Percentiles rank a stretch among this genome's conserved stretches.
These are phyloP conservation scores for Fusarium verrucosum DNA, from an alignment of 2,329 filamentous ascomycete species.

Conservation along the genomic window DNA sequence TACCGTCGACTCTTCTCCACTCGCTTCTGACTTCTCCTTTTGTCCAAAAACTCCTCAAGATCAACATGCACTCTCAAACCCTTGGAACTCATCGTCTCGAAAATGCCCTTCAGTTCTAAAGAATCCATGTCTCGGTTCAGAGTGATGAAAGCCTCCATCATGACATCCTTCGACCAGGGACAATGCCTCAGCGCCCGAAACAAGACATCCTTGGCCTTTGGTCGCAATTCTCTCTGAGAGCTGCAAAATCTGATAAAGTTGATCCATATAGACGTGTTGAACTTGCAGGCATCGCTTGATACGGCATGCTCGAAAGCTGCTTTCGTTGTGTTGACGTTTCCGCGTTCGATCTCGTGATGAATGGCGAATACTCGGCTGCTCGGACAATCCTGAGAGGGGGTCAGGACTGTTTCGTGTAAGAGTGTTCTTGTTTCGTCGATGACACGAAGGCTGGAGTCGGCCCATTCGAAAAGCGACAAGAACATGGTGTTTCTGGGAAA, in stretches of 20 bases:
- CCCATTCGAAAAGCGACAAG: conserved; percentile 75
- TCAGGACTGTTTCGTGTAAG: conserved; percentile 63
- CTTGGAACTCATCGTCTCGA: conserved; percentile 58
- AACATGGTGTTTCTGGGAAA: conserved; percentile 84
- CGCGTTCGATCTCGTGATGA: conserved; percentile 58
- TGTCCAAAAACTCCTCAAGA: conserved; percentile 58
- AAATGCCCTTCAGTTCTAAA: conserved; percentile 60
- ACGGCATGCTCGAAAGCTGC: conserved; percentile 64
- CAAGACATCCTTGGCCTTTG: conserved; percentile 58
- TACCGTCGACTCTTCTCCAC: conserved; percentile 6
- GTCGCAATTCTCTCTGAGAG: conserved; percentile 49
- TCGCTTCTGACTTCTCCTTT: conserved; percentile 43
- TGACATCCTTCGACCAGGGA: conserved; percentile 60
- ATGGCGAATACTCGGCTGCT: conserved; percentile 61
- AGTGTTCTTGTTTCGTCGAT: conserved; percentile 79
- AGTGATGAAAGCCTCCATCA: conserved; percentile 62
- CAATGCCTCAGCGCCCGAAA: conserved; percentile 59
- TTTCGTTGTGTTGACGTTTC: conserved; percentile 60
- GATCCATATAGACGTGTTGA: conserved; percentile 59
- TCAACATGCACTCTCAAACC: conserved; percentile 62
- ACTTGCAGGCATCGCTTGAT: conserved; percentile 50
- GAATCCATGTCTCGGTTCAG: conserved; percentile 56
- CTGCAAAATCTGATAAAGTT: conserved; percentile 61
- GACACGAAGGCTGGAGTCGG: conserved; percentile 75
- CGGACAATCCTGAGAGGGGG: conserved; percentile 52